Percentiles rank a stretch among this genome's conserved stretches.
Evolutionary conservation across 208 protist genomes (phyloP).

Genomic region (Trypanosoma boissoni): DNA sequence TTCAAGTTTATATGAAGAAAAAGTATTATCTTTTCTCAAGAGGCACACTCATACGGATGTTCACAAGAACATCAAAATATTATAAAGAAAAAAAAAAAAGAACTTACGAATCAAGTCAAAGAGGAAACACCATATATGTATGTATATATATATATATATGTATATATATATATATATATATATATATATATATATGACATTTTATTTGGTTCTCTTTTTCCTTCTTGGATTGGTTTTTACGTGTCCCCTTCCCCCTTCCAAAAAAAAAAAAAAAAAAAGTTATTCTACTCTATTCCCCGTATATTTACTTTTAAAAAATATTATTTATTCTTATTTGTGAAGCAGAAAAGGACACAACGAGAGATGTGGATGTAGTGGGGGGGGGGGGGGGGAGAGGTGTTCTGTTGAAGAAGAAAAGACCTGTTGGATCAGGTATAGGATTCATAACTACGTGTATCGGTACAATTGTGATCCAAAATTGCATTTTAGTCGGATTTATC

Average conservation of each 20-base stretch:
- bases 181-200: background rate
- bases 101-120: slow-evolving; percentile 9
- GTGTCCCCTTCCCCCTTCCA: background rate
- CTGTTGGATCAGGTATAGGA: background rate
- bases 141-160: background rate
- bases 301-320: slow-evolving; percentile 1
- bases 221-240: slow-evolving; percentile 17
- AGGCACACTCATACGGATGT: too few relatives aligned
- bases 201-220: slow-evolving; percentile 4
- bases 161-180: background rate
- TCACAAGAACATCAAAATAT: slow-evolving; percentile 13
- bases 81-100: slow-evolving; percentile 8
- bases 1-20: slow-evolving; percentile 72
- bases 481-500: background rate
- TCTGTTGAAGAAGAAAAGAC: background rate
- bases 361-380: background rate
- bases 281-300: background rate
- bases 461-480: background rate
- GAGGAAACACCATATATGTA: background rate
- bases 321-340: too few relatives aligned
- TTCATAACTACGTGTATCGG: too few relatives aligned
- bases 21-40: slow-evolving; percentile 58
- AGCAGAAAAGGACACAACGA: too few relatives aligned
- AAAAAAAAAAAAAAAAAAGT: background rate
- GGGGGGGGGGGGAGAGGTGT: background rate